Conservation (phyloP, 352 stramenopile genomes). For the Pythium rishiriense region DNA sequence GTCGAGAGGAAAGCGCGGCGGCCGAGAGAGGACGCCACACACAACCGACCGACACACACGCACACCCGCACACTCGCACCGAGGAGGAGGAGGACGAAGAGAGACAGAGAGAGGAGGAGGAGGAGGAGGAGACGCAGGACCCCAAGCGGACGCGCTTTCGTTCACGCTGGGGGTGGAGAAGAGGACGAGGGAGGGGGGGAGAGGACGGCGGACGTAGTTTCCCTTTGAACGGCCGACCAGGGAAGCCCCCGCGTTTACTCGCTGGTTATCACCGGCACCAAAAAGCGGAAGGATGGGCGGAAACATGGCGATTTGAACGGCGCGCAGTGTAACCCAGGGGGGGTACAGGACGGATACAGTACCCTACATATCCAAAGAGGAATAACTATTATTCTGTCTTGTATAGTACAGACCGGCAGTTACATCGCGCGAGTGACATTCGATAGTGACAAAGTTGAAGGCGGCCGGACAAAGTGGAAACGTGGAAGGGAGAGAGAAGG, state of each 20-base stretch:
- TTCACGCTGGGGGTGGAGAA: neutral
- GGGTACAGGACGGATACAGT: neutral
- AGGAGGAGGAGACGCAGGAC: neutral
- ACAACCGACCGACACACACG: constrained; percentile 7
- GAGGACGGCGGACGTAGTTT: neutral
- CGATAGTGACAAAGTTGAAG: constrained; percentile 25
- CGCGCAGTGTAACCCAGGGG: no score
- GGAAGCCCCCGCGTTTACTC: neutral
- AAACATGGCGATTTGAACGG: constrained; percentile 1
- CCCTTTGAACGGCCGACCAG: neutral
- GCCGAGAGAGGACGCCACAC: neutral
- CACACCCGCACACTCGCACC: neutral
- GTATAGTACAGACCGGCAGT: constrained; percentile 1
- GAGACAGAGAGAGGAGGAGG: constrained; percentile 4
- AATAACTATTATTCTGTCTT: no score
- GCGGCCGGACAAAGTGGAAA: neutral
- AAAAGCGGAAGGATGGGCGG: neutral
- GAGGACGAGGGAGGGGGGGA: neutral
- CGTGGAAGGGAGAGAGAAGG: neutral
- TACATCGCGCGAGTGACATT: constrained; percentile 9
- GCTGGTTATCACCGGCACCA: neutral
- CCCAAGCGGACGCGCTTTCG: neutral
- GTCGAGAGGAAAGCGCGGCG: neutral
- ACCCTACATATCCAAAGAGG: neutral
- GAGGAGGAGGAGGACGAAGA: neutral